These are phyloP conservation scores for Pseudogymnoascus pannorum DNA, from an alignment of 2,329 filamentous ascomycete genomes.

Conservation along the genomic window DNA sequence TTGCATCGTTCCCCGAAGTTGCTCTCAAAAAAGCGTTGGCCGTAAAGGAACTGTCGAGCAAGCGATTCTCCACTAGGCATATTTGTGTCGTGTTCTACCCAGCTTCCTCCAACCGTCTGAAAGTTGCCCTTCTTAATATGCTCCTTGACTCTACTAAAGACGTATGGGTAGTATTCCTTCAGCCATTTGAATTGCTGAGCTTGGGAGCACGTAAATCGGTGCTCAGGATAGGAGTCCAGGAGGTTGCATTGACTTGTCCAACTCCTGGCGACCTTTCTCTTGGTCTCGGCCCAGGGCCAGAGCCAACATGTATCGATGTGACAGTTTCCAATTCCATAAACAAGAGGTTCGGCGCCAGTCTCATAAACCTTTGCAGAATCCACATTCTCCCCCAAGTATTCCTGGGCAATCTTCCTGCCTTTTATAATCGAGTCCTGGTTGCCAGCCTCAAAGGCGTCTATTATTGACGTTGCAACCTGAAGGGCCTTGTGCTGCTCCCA, in stretches of 20 bases:
- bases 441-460: constrained; percentile 80
- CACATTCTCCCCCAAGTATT: constrained; percentile 74
- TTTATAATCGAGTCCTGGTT: constrained; percentile 70
- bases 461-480: constrained; percentile 77
- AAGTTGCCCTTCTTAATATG: constrained; percentile 89
- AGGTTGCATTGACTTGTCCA: constrained; percentile 97
- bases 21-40: constrained; percentile 89
- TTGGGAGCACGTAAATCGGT: constrained; percentile 86
- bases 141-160: constrained; percentile 81
- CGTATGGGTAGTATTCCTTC: constrained; percentile 77
- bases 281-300: constrained; percentile 97
- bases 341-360: constrained; percentile 63
- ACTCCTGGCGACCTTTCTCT: constrained; percentile 88
- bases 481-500: constrained; percentile 85
- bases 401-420: constrained; percentile 72
- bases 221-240: constrained; percentile 90
- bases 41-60: constrained; percentile 89
- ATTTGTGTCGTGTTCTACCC: constrained; percentile 98
- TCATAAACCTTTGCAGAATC: constrained; percentile 82
- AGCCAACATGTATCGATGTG: constrained; percentile 99
- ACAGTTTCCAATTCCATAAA: constrained; percentile 89
- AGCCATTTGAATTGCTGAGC: constrained; percentile 99
- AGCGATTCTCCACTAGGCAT: constrained; percentile 93
- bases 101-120: constrained; percentile 92
- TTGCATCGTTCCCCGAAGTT: constrained; percentile 81